Percentiles rank a stretch among this genome's conserved stretches.
Conservation (phyloP, 2,329 filamentous ascomycete species). For the Dichotomopilus funicola region DNA sequence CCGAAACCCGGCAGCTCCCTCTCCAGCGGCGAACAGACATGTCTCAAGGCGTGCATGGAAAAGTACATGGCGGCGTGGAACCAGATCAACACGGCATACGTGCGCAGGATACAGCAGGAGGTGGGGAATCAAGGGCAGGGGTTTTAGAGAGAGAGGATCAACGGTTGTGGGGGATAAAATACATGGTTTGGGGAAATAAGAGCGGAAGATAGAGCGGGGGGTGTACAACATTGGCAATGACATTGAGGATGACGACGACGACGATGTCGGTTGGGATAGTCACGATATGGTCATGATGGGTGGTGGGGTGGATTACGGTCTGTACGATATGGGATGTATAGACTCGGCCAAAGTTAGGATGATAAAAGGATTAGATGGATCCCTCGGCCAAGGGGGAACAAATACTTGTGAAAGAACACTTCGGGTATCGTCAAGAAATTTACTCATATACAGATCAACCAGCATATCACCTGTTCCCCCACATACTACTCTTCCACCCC, state of each 20-base stretch:
- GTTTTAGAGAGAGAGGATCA: too few relatives aligned
- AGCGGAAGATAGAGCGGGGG: neutral
- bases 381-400: too few relatives aligned
- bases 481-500: constrained; percentile 26
- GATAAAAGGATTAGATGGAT: too few relatives aligned
- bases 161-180: too few relatives aligned
- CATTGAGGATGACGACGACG: neutral
- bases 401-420: neutral
- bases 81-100: constrained; percentile 61
- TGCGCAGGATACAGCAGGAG: constrained; percentile 57
- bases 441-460: too few relatives aligned
- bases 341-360: too few relatives aligned
- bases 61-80: constrained; percentile 83
- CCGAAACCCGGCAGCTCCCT: constrained; percentile 62
- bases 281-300: too few relatives aligned
- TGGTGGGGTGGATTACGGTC: too few relatives aligned
- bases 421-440: neutral
- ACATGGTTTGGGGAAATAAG: too few relatives aligned
- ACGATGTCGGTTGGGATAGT: too few relatives aligned
- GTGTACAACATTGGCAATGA: neutral
- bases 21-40: constrained; percentile 61
- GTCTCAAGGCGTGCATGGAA: constrained; percentile 72
- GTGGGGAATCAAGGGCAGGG: constrained; percentile 27
- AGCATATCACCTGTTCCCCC: neutral
- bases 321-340: constrained; percentile 8